phyloP scores from a whole-genome alignment of 352 stramenopile species.

The Phytophthora colocasiae region DNA sequence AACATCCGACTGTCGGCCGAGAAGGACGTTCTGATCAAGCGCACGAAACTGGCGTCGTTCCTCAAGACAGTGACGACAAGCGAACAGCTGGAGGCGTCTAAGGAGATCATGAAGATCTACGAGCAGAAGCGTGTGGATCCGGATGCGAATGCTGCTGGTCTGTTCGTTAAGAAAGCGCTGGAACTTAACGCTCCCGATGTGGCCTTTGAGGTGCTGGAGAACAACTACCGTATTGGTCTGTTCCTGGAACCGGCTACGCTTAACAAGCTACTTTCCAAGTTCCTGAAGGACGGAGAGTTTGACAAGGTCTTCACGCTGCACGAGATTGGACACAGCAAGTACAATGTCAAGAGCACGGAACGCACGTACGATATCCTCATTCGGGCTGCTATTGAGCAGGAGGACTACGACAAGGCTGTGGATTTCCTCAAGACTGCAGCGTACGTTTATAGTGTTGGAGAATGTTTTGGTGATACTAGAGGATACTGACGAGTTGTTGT shows the following conservation, averaged over 20 bases:
- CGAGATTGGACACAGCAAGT: slow-evolving; percentile 79
- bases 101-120: slow-evolving; percentile 91
- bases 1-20: slow-evolving; percentile 78
- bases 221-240: slow-evolving; percentile 85
- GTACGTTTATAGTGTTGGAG: slow-evolving; percentile 43
- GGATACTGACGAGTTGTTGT: slow-evolving; percentile 5
- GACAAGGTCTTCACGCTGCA: slow-evolving; percentile 84
- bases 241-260: slow-evolving; percentile 84
- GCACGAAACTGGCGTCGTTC: slow-evolving; percentile 85
- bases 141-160: slow-evolving; percentile 72
- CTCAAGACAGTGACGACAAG: slow-evolving; percentile 84
- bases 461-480: not conserved
- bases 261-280: slow-evolving; percentile 87
- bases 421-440: slow-evolving; percentile 76
- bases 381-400: slow-evolving; percentile 77
- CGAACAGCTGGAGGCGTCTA: slow-evolving; percentile 79
- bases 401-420: slow-evolving; percentile 76
- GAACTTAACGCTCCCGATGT: slow-evolving; percentile 77
- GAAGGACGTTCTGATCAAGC: slow-evolving; percentile 84
- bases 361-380: slow-evolving; percentile 89
- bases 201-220: slow-evolving; percentile 79
- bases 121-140: slow-evolving; percentile 87
- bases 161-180: slow-evolving; percentile 88
- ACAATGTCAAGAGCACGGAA: slow-evolving; percentile 86
- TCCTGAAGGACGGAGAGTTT: slow-evolving; percentile 79